Percentiles rank a stretch among this genome's conserved stretches.
phyloP scores from a whole-genome alignment of 2,329 filamentous ascomycete species.

The Diaporthe sp. region DNA sequence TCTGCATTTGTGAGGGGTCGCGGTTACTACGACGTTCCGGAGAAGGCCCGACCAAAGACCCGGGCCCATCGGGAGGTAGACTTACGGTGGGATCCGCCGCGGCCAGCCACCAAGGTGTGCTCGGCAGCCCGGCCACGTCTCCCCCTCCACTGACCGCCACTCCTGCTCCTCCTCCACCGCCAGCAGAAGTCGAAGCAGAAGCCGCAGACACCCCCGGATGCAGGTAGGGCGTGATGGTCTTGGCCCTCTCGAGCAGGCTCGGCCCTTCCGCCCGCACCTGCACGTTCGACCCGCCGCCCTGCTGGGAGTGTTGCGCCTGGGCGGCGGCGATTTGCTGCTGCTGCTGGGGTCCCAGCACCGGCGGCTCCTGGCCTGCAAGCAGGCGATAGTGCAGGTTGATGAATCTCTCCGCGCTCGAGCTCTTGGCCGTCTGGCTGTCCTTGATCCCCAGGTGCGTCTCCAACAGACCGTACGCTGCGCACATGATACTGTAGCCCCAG shows the following conservation, averaged over 20 bases:
- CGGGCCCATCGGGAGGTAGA: conserved; percentile 38
- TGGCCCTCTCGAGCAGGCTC: conserved; percentile 40
- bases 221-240: conserved; percentile 40
- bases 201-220: conserved; percentile 18
- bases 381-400: conserved; percentile 71
- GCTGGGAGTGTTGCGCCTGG: conserved; percentile 31
- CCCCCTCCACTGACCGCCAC: conserved; percentile 32
- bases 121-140: conserved; percentile 40
- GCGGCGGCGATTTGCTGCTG: conserved; percentile 47
- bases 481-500: conserved; percentile 76
- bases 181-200: not conserved
- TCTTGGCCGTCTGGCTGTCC: conserved; percentile 69
- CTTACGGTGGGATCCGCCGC: conserved; percentile 43
- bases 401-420: conserved; percentile 71
- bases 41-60: not conserved
- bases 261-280: conserved; percentile 34
- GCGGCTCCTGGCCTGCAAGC: conserved; percentile 66
- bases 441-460: conserved; percentile 72
- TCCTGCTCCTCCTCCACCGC: not conserved
- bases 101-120: conserved; percentile 48
- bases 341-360: conserved; percentile 51
- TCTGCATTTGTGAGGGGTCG: conserved; percentile 46
- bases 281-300: conserved; percentile 24
- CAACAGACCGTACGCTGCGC: conserved; percentile 70
- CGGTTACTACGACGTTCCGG: conserved; percentile 30